Percentiles rank a stretch among this genome's conserved stretches.
phyloP scores from a whole-genome alignment of 2,329 filamentous ascomycete species.

The Alternaria gaisen region DNA sequence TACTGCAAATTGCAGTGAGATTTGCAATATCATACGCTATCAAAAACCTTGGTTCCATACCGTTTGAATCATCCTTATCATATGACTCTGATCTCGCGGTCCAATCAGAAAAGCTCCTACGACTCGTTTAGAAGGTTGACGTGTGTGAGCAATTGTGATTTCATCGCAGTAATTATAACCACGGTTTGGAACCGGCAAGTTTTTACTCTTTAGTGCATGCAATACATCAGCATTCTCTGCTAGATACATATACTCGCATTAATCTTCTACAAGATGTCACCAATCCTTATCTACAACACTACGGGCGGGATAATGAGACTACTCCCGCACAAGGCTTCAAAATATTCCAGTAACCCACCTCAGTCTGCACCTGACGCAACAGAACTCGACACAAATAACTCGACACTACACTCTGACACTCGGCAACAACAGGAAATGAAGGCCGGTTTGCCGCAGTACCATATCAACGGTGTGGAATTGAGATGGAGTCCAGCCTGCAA shows the following conservation, averaged over 20 bases:
- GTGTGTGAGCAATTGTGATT: neutral
- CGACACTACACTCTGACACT: neutral
- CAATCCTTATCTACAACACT: neutral
- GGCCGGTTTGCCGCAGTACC: neutral
- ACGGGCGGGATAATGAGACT: neutral
- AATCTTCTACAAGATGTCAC: too few relatives aligned
- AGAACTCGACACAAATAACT: neutral
- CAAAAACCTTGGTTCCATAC: neutral
- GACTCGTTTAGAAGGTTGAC: neutral
- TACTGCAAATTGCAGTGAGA: constrained; percentile 53
- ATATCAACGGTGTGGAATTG: neutral
- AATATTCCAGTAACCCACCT: neutral
- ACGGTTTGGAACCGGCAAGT: neutral
- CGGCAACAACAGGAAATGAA: neutral
- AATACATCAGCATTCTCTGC: neutral
- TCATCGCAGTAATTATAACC: neutral
- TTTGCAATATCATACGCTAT: neutral
- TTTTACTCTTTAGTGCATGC: neutral
- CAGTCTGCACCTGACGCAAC: neutral
- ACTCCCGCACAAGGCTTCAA: neutral
- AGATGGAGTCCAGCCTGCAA: neutral
- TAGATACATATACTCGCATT: neutral
- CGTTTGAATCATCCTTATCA: neutral
- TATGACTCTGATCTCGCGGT: neutral
- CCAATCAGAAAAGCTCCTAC: neutral